A percentile compares a stretch with the other conserved stretches of the same genome.
These are phyloP conservation scores for Pleurotus tuoliensis DNA, from an alignment of 768 basidiomycete genomes.

Conservation along the genomic window DNA sequence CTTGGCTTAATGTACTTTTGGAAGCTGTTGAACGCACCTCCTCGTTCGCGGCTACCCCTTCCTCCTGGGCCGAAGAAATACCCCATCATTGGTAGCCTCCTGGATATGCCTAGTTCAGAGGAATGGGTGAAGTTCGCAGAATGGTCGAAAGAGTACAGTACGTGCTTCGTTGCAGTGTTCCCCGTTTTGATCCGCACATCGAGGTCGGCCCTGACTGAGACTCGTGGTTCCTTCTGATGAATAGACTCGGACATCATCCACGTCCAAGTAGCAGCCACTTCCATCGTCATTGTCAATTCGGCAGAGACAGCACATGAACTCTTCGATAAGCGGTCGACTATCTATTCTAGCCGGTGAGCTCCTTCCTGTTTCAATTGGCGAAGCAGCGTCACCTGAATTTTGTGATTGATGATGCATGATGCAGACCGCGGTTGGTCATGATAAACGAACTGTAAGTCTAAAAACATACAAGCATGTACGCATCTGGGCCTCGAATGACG, in stretches of 20 bases:
- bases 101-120: conserved; percentile 15
- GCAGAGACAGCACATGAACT: conserved; percentile 19
- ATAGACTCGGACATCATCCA: conserved; percentile 18
- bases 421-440: conserved; percentile 22
- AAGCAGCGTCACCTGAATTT: conserved; percentile 12
- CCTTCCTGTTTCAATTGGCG: conserved; percentile 7
- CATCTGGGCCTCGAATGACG: background rate
- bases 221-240: conserved; percentile 13
- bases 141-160: conserved; percentile 20
- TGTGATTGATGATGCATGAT: conserved; percentile 10
- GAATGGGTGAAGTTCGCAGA: conserved; percentile 19
- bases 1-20: background rate
- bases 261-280: conserved; percentile 17
- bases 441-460: conserved; percentile 17
- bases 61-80: conserved; percentile 24
- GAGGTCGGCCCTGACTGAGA: too few species aligned
- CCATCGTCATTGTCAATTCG: conserved; percentile 24
- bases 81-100: conserved; percentile 21
- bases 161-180: background rate
- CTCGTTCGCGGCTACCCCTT: conserved; percentile 10
- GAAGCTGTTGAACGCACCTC: background rate
- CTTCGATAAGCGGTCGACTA: conserved; percentile 17
- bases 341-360: conserved; percentile 18
- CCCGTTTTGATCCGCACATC: conserved; percentile 10
- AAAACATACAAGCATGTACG: background rate